Evolutionary conservation across 2,329 filamentous ascomycete genomes (phyloP), one percentile per base, ranked within the genome.

Genomic region (Trichoderma sp.): DNA sequence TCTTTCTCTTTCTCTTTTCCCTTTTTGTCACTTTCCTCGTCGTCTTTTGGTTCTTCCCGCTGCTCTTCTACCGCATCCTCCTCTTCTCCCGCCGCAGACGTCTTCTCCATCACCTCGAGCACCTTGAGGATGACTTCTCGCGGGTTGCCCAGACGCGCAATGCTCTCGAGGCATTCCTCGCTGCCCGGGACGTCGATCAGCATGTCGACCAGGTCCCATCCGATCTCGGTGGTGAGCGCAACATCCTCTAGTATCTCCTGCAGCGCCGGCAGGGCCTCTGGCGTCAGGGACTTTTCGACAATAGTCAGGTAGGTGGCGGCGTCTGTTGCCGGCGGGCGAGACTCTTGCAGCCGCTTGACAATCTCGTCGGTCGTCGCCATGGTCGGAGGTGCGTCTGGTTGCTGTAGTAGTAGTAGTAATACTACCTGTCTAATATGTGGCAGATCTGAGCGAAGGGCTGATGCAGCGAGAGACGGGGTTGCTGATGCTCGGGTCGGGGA

Each of bases 91-190:
- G 57, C 77, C 1, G 74, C 72, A 50, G 77, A 74, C 5, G 77
- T 75, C 54, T 85, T 82, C 59, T 90, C 85, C 67, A 95, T 79
- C 15, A 86, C 85, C 74, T 93, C 90, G 28, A 91, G 88, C 34
- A 92, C 87, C 74, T 93, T 93, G 70, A 95, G 81, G 66, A 94
- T 89, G 52, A 93, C 90, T 76, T 95, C 91, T 58, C 91, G 82
- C 1, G 91, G 91, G 73, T 94, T 95, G 58, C 91, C 91, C 45
- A 92, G 81, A 26, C 88, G 85, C 39, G 91, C 91, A 60, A 94
- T 88, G 34, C 88, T 90, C 73, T 89, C 85, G 17, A 94, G 81
- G 73, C 91, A 93, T 54, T 82, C 77, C 69, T 90, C 87, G n/a
- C 88, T 89, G 14, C 83, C 86, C 1, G 90, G 82, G 5, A 92